phyloP scores from a whole-genome alignment of 2,329 filamentous ascomycete genomes.

The Stylonectria norvegica region DNA sequence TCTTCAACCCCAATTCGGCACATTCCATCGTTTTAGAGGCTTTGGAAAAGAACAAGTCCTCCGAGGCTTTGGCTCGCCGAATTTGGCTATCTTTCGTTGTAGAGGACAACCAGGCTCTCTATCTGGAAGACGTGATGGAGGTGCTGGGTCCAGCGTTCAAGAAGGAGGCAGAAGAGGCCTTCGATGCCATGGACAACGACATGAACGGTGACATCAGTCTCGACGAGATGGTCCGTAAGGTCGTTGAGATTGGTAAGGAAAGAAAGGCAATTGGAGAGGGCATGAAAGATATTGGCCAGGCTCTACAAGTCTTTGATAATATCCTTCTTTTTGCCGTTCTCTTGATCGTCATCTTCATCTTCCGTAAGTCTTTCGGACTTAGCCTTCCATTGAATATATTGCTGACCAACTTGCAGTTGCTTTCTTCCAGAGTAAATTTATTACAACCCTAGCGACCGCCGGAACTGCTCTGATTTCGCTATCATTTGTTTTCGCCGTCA shows the following conservation, averaged over 20 bases:
- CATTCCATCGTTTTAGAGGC: constrained; percentile 89
- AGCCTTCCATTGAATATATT: constrained; percentile 1
- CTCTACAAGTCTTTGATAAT: constrained; percentile 84
- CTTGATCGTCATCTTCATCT: constrained; percentile 78
- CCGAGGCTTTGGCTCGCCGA: constrained; percentile 87
- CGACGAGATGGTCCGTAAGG: constrained; percentile 89
- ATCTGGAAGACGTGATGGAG: constrained; percentile 77
- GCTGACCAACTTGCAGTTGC: constrained; percentile 52
- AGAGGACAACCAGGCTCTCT: constrained; percentile 78
- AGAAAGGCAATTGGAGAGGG: constrained; percentile 85
- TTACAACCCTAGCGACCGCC: constrained; percentile 81
- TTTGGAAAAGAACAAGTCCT: constrained; percentile 76
- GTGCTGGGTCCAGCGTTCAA: constrained; percentile 75
- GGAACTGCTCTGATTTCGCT: constrained; percentile 89
- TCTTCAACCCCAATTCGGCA: constrained; percentile 88
- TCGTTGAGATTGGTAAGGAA: constrained; percentile 79
- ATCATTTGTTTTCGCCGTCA: constrained; percentile 94
- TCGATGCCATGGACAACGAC: constrained; percentile 76
- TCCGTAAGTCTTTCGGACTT: constrained; percentile 50
- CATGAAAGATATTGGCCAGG: constrained; percentile 97
- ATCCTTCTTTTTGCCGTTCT: constrained; percentile 79
- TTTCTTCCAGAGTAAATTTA: constrained; percentile 83
- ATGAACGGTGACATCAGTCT: constrained; percentile 91
- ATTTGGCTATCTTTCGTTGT: constrained; percentile 99
- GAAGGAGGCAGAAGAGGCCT: constrained; percentile 81